These are phyloP conservation scores for Talaromyces thailandensis DNA, from an alignment of 495 filamentous ascomycete genomes.

Conservation along the genomic window DNA sequence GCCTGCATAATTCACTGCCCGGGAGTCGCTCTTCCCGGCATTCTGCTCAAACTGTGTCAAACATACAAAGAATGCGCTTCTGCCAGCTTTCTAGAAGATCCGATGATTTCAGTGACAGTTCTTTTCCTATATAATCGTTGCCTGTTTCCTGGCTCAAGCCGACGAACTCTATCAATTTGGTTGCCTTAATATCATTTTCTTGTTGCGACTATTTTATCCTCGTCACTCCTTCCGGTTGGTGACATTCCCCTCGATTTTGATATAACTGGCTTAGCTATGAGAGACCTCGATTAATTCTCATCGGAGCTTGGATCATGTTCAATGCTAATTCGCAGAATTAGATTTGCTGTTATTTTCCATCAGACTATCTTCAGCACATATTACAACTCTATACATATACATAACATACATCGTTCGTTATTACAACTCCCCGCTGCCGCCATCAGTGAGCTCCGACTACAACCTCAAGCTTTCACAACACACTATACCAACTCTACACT, in stretches of 20 bases:
- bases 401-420: neutral
- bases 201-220: neutral
- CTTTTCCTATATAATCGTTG: neutral
- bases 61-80: neutral
- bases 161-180: neutral
- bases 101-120: neutral
- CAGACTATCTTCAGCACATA: neutral
- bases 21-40: neutral
- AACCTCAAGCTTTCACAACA: neutral
- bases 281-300: neutral
- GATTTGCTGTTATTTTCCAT: neutral
- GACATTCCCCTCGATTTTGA: neutral
- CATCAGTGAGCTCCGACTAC: neutral
- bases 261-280: neutral
- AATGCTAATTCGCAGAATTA: neutral
- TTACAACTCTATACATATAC: neutral
- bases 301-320: neutral
- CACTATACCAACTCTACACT: neutral
- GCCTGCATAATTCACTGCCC: neutral
- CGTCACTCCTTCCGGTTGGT: neutral
- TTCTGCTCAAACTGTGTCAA: neutral
- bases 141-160: neutral
- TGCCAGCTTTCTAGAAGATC: neutral
- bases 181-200: neutral
- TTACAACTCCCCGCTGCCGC: neutral